Conservation (phyloP, 768 basidiomycete species). For the Boletus patriciae region DNA sequence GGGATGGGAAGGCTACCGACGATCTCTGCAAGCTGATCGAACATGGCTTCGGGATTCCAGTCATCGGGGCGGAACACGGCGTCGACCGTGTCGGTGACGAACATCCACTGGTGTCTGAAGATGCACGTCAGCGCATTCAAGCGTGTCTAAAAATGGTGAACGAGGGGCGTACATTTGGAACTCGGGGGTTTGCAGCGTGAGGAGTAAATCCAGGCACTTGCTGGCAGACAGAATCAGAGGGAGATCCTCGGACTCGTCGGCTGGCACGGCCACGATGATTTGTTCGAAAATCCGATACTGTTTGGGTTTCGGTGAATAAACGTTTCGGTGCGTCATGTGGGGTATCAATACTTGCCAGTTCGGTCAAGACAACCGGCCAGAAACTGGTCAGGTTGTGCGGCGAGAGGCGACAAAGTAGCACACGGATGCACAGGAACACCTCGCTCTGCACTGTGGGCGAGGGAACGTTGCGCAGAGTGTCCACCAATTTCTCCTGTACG, state of each 20-base stretch:
- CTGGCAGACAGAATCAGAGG: slow-evolving; percentile 82
- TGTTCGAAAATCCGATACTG: slow-evolving; percentile 92
- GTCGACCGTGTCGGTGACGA: slow-evolving; percentile 96
- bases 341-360: slow-evolving; percentile 58
- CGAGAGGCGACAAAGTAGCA: slow-evolving; percentile 86
- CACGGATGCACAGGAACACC: slow-evolving; percentile 90
- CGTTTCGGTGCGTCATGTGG: neutral
- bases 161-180: slow-evolving; percentile 79
- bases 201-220: slow-evolving; percentile 91
- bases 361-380: slow-evolving; percentile 94
- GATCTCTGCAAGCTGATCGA: slow-evolving; percentile 88
- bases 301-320: neutral
- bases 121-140: slow-evolving; percentile 4
- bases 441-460: slow-evolving; percentile 89
- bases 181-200: slow-evolving; percentile 92
- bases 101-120: slow-evolving; percentile 93
- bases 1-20: slow-evolving; percentile 63
- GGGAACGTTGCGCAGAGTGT: slow-evolving; percentile 77
- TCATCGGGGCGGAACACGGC: slow-evolving; percentile 85
- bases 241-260: slow-evolving; percentile 84
- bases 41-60: slow-evolving; percentile 82
- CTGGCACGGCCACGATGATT: slow-evolving; percentile 64
- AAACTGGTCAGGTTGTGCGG: slow-evolving; percentile 91
- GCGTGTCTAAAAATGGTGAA: neutral
- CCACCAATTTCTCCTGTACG: slow-evolving; percentile 97